Evolutionary conservation across 345 rosid genomes (phyloP).

Genomic region (Populus nigra): DNA sequence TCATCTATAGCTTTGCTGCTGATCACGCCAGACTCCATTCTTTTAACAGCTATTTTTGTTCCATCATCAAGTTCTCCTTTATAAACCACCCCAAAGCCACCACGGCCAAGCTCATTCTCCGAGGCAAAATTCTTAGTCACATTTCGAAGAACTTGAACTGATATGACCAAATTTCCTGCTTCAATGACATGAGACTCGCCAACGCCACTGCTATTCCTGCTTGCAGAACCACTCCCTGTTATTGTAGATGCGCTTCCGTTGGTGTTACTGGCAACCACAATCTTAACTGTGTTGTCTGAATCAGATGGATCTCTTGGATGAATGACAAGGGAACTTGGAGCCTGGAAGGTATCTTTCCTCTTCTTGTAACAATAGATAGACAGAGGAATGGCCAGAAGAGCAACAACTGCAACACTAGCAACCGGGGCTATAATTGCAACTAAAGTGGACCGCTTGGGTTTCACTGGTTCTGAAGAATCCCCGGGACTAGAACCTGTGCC

Average conservation of each 20-base stretch:
- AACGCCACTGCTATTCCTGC: slow-evolving; percentile 42
- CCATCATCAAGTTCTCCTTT: slow-evolving; percentile 71
- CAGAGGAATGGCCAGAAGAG: slow-evolving; percentile 43
- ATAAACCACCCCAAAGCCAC: slow-evolving; percentile 79
- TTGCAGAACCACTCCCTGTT: slow-evolving; percentile 48
- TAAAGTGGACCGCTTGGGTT: slow-evolving; percentile 26
- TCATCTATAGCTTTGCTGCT: slow-evolving; percentile 60
- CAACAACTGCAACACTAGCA: slow-evolving; percentile 43
- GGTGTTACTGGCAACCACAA: slow-evolving; percentile 49
- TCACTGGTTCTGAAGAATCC: slow-evolving; percentile 27
- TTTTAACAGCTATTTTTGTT: slow-evolving; percentile 70
- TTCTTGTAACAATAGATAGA: slow-evolving; percentile 47
- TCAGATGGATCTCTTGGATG: slow-evolving; percentile 69
- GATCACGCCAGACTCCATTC: slow-evolving; percentile 69
- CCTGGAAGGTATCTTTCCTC: slow-evolving; percentile 28
- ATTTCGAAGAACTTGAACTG: slow-evolving; percentile 71
- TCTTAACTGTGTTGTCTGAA: slow-evolving; percentile 51
- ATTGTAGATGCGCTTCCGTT: slow-evolving; percentile 43
- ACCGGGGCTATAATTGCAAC: slow-evolving; percentile 48
- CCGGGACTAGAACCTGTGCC: slow-evolving; percentile 23
- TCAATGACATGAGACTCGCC: slow-evolving; percentile 65
- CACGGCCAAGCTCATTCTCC: slow-evolving; percentile 71
- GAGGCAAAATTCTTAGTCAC: slow-evolving; percentile 65
- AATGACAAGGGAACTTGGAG: slow-evolving; percentile 54
- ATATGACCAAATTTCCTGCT: slow-evolving; percentile 65